phyloP scores from a whole-genome alignment of 2,329 filamentous ascomycete genomes.

The Ilyonectria robusta region DNA sequence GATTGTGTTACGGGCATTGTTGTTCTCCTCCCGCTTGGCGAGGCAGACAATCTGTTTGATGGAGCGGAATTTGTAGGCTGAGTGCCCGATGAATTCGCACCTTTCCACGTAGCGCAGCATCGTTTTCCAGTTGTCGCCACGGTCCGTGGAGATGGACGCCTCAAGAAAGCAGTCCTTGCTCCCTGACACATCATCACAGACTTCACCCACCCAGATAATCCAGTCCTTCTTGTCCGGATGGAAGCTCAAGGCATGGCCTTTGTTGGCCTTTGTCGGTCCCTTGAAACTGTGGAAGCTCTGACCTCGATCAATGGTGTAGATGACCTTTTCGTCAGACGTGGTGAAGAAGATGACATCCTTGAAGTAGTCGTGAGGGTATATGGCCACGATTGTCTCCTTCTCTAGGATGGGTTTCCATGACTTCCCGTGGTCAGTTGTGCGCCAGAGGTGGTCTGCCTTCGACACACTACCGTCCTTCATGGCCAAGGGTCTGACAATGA shows the following conservation, averaged over 20 bases:
- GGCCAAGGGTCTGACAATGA: conserved; percentile 67
- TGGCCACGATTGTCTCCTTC: conserved; percentile 76
- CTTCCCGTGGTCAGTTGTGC: conserved; percentile 91
- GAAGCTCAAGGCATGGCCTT: conserved; percentile 74
- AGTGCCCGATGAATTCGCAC: conserved; percentile 87
- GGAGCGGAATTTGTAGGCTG: conserved; percentile 67
- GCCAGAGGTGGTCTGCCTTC: conserved; percentile 70
- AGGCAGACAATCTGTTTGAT: conserved; percentile 73
- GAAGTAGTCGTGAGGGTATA: conserved; percentile 85
- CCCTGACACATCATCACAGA: conserved; percentile 71
- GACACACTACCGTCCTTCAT: conserved; percentile 46
- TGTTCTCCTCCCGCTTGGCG: conserved; percentile 67
- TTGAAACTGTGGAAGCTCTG: conserved; percentile 81
- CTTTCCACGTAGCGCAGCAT: conserved; percentile 81
- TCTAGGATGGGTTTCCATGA: conserved; percentile 81
- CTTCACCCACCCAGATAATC: conserved; percentile 89
- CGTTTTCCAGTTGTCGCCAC: conserved; percentile 84
- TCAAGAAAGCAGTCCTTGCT: conserved; percentile 76
- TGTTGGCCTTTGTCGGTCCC: conserved; percentile 69
- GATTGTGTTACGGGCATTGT: conserved; percentile 76
- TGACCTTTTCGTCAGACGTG: conserved; percentile 72
- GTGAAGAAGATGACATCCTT: conserved; percentile 91
- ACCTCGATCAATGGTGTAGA: conserved; percentile 87
- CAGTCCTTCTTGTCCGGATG: conserved; percentile 89
- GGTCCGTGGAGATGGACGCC: conserved; percentile 84